A percentile compares a stretch with the other conserved stretches of the same genome.
Evolutionary conservation across 352 stramenopile genomes (phyloP).

Genomic region (Phytopythium vexans): DNA sequence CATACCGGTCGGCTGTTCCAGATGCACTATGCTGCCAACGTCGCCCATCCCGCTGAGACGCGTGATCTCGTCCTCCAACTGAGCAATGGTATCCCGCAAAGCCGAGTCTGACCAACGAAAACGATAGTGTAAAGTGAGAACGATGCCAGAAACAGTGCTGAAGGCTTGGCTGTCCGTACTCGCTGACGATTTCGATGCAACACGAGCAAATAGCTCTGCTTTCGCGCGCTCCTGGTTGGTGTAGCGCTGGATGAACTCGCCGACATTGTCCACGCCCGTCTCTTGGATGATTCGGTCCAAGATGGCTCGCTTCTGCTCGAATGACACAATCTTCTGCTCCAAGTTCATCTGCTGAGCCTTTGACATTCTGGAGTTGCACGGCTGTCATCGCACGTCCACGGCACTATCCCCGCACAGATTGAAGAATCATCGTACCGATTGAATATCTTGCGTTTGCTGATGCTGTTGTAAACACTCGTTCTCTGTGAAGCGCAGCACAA

Average conservation of each 20-base stretch:
- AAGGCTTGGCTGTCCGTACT: constrained; percentile 21
- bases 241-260: constrained; percentile 63
- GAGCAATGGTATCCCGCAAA: constrained; percentile 37
- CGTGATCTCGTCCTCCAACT: constrained; percentile 56
- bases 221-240: constrained; percentile 57
- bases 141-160: not conserved
- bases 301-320: constrained; percentile 66
- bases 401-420: not conserved
- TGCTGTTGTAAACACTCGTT: constrained; percentile 33
- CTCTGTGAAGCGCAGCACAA: constrained; percentile 9
- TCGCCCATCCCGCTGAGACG: constrained; percentile 46
- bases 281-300: constrained; percentile 57
- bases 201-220: constrained; percentile 41
- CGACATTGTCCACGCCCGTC: constrained; percentile 44
- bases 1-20: constrained; percentile 43
- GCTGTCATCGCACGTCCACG: not conserved
- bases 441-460: constrained; percentile 36
- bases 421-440: constrained; percentile 16
- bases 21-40: constrained; percentile 26
- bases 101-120: constrained; percentile 29
- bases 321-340: constrained; percentile 64
- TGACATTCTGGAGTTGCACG: constrained; percentile 15
- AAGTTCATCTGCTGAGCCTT: constrained; percentile 48
- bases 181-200: constrained; percentile 43
- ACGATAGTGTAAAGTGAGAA: not conserved